Conservation (phyloP, 2,329 filamentous ascomycete genomes). For the Nemania bipapillata region DNA sequence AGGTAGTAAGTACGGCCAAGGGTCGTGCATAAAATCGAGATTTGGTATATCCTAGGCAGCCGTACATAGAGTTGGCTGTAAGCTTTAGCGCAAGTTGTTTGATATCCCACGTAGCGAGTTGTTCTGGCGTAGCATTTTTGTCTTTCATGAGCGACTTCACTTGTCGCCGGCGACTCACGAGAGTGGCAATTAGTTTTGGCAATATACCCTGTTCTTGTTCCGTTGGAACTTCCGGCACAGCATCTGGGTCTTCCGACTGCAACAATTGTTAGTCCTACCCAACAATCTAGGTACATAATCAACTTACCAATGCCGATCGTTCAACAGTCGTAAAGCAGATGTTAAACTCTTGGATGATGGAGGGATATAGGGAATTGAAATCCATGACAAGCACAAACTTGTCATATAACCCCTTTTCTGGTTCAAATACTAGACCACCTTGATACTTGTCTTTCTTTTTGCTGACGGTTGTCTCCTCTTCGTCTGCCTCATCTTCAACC, state of each 20-base stretch:
- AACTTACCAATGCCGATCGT: conserved; percentile 73
- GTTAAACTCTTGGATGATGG: conserved; percentile 99
- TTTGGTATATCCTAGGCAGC: conserved; percentile 94
- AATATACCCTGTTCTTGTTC: conserved; percentile 85
- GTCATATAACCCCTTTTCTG: conserved; percentile 96
- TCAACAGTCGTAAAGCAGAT: conserved; percentile 99
- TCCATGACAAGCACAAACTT: conserved; percentile 99
- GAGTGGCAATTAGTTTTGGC: conserved; percentile 87
- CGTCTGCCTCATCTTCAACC: conserved; percentile 74
- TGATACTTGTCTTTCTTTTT: conserved; percentile 99
- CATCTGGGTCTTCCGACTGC: conserved; percentile 81
- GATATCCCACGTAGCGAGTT: conserved; percentile 96
- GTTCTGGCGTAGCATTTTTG: conserved; percentile 83
- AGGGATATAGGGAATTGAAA: conserved; percentile 98
- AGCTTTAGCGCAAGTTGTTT: conserved; percentile 97
- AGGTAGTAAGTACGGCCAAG: conserved; percentile 93
- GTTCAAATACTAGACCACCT: conserved; percentile 97
- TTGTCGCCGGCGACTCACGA: conserved; percentile 87
- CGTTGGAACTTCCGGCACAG: conserved; percentile 84
- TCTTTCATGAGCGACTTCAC: conserved; percentile 98
- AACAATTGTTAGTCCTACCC: conserved; percentile 50
- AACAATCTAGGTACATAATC: not conserved
- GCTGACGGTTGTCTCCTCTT: conserved; percentile 75
- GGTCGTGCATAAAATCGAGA: conserved; percentile 97
- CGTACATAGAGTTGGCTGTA: conserved; percentile 99